Evolutionary conservation across 352 stramenopile genomes (phyloP).

Genomic region (Elongisporangium anandrum): DNA sequence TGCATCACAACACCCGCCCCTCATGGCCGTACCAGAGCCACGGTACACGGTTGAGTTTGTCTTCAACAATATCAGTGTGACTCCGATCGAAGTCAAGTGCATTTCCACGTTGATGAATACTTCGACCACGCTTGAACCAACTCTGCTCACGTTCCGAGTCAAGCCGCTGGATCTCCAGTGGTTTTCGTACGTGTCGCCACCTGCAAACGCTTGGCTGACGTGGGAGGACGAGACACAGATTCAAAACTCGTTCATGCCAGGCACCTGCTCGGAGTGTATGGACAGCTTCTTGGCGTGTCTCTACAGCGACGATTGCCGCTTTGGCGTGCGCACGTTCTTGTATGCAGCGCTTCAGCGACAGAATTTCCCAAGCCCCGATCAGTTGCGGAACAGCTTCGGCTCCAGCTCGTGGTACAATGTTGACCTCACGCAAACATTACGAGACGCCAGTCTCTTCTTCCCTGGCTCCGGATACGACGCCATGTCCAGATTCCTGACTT

Average conservation of each 20-base stretch:
- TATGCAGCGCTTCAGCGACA: constrained; percentile 8
- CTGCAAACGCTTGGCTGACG: constrained; percentile 20
- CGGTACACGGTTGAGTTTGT: constrained; percentile 27
- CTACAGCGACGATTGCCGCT: constrained; percentile 26
- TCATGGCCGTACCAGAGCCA: constrained; percentile 16
- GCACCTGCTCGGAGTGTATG: constrained; percentile 17
- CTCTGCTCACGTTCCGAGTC: constrained; percentile 9
- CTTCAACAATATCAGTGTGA: constrained; percentile 26
- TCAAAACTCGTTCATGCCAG: constrained; percentile 9
- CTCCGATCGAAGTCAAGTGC: constrained; percentile 5
- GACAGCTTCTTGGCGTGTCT: constrained; percentile 15
- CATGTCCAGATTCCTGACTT: constrained; percentile 24
- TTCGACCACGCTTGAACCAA: not conserved
- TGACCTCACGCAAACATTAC: not conserved
- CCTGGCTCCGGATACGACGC: constrained; percentile 18
- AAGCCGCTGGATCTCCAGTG: constrained; percentile 25
- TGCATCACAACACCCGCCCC: not conserved
- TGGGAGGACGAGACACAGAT: constrained; percentile 22
- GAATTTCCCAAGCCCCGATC: not conserved
- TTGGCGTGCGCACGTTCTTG: constrained; percentile 30
- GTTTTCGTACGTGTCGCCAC: constrained; percentile 38
- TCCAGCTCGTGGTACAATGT: not conserved
- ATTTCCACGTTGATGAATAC: constrained; percentile 4
- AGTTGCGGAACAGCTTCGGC: not conserved
- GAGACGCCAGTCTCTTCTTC: constrained; percentile 18